phyloP scores from a whole-genome alignment of 495 filamentous ascomycete species.

The Podospora pseudocomata region DNA sequence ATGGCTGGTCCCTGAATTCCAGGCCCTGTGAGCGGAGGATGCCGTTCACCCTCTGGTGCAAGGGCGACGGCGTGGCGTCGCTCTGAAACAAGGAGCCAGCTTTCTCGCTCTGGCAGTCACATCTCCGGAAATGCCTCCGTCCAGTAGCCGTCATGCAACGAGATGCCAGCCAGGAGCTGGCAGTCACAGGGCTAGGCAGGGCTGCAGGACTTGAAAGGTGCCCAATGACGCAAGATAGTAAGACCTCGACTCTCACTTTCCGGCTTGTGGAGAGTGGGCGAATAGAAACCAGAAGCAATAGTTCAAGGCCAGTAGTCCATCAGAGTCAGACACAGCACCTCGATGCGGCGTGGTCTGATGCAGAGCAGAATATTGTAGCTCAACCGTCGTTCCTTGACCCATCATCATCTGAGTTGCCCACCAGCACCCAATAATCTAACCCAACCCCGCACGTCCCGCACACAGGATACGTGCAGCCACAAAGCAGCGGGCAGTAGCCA shows the following conservation, averaged over 20 bases:
- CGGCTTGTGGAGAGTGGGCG: no score
- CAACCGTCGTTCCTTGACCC: neutral
- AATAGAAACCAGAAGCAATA: no score
- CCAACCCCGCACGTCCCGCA: neutral
- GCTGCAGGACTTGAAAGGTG: neutral
- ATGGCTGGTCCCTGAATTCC: neutral
- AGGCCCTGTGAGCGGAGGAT: slow-evolving; percentile 5
- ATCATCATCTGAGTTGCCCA: neutral
- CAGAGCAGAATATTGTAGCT: no score
- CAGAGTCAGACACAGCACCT: neutral
- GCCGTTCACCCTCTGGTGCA: neutral
- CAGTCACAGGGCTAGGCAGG: neutral
- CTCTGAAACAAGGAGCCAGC: slow-evolving; percentile 1
- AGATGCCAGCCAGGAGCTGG: neutral
- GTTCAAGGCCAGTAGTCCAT: no score
- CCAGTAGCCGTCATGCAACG: neutral
- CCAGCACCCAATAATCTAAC: neutral
- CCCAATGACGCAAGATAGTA: neutral
- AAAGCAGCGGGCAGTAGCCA: slow-evolving; percentile 5
- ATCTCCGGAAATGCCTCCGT: slow-evolving; percentile 1
- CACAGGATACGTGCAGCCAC: no score
- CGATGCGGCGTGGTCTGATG: neutral
- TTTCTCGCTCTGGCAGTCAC: neutral
- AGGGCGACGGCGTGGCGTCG: slow-evolving; percentile 4
- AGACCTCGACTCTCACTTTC: neutral